phyloP scores from a whole-genome alignment of 208 protist genomes.

The Wallacemonas sp. region DNA sequence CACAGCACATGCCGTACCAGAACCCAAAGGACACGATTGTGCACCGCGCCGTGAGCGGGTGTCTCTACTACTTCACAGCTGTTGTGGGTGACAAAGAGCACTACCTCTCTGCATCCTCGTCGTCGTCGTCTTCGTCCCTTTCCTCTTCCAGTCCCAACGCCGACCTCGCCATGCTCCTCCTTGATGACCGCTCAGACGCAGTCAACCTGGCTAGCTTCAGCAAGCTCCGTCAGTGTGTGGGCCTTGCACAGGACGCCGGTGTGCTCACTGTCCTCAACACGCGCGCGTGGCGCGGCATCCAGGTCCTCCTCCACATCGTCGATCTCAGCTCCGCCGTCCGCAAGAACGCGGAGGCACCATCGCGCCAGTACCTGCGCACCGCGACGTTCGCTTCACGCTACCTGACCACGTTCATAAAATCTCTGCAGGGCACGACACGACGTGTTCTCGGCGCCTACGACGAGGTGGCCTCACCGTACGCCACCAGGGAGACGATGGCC shows the following conservation, averaged over 20 bases:
- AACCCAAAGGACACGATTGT: constrained; percentile 45
- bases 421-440: neutral
- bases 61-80: constrained; percentile 39
- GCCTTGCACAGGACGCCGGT: neutral
- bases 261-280: neutral
- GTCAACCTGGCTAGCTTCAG: neutral
- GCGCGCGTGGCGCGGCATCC: neutral
- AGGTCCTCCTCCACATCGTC: constrained; percentile 15
- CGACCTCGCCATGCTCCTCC: neutral
- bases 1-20: constrained; percentile 30
- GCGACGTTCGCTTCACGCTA: neutral
- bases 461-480: neutral
- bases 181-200: neutral
- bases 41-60: constrained; percentile 43
- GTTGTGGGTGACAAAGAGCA: neutral
- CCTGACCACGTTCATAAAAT: neutral
- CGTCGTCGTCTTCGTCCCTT: neutral
- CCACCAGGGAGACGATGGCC: neutral
- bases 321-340: constrained; percentile 6
- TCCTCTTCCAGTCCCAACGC: no score
- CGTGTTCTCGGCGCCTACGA: constrained; percentile 5
- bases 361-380: neutral
- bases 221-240: constrained; percentile 4
- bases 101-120: neutral
- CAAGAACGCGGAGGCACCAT: neutral